These are phyloP conservation scores for Closterium sp. DNA, from an alignment of 139 green algal genomes.

Conservation along the genomic window DNA sequence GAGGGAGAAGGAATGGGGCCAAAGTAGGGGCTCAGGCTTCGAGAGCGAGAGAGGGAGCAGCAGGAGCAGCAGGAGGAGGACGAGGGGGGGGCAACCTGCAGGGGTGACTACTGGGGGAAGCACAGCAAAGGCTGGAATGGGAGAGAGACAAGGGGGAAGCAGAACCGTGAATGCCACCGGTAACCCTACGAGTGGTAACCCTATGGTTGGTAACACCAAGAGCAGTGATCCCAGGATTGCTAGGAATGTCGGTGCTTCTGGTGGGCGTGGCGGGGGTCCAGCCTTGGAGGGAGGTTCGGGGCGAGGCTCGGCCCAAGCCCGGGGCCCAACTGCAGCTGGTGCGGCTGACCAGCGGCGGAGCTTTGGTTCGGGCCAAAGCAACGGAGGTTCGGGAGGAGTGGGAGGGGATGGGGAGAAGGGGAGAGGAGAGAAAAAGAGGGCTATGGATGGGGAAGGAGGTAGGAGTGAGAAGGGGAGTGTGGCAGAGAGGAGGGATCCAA, in stretches of 20 bases:
- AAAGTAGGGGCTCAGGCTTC: background rate
- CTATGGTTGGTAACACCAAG: background rate
- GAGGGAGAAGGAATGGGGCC: background rate
- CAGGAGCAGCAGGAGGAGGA: background rate
- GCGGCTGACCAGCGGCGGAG: background rate
- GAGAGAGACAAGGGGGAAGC: background rate
- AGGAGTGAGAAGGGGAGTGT: background rate
- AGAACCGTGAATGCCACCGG: background rate
- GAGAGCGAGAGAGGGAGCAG: background rate
- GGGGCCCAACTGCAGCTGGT: too few relatives aligned
- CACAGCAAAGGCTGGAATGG: background rate
- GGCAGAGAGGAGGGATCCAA: too few relatives aligned
- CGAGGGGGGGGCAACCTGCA: background rate
- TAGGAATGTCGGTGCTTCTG: background rate
- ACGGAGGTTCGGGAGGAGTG: background rate
- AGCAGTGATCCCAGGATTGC: background rate
- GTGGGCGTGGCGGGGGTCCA: background rate
- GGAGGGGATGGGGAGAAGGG: background rate
- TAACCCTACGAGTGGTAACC: background rate
- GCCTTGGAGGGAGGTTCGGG: background rate
- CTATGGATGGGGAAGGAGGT: background rate
- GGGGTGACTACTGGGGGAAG: background rate
- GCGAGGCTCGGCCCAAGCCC: background rate
- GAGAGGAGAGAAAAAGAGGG: background rate
- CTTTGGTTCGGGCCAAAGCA: background rate